Evolutionary conservation across 805 yeast genomes (phyloP).

Genomic region (Wickerhamomyces sydowiorum): DNA sequence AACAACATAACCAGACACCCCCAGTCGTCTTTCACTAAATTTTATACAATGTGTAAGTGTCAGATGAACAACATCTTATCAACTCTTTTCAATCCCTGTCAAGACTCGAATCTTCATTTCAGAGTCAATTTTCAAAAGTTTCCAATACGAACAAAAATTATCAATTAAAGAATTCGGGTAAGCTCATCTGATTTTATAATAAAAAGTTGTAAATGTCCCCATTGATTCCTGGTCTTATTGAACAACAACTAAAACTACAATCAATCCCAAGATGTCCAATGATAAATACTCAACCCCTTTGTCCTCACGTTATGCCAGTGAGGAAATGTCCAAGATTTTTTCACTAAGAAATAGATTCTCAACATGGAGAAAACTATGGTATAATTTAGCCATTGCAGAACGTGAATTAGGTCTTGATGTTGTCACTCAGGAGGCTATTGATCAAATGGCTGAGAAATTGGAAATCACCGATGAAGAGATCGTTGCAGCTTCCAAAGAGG

Average conservation of each 20-base stretch:
- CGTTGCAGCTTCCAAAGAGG: slow-evolving; percentile 82
- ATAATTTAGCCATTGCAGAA: slow-evolving; percentile 92
- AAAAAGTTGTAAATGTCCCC: neutral
- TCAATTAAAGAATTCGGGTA: neutral
- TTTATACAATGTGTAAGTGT: too few relatives aligned
- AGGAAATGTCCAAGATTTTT: slow-evolving; percentile 92
- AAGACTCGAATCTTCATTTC: neutral
- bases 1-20: neutral
- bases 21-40: too few relatives aligned
- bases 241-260: neutral
- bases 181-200: neutral
- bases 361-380: slow-evolving; percentile 98
- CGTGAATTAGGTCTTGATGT: slow-evolving; percentile 80
- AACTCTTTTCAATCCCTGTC: too few relatives aligned
- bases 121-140: neutral
- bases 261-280: slow-evolving; percentile 20
- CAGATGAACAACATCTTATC: neutral
- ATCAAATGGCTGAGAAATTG: slow-evolving; percentile 73
- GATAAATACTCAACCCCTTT: slow-evolving; percentile 90
- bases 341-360: slow-evolving; percentile 91
- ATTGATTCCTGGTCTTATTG: neutral
- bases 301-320: slow-evolving; percentile 95
- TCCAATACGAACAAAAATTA: too few relatives aligned
- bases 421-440: slow-evolving; percentile 87
- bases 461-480: slow-evolving; percentile 90